A percentile compares a stretch with the other conserved stretches of the same genome.
Evolutionary conservation across 306 rosid genomes (phyloP).

Genomic region (Sindora glabra): DNA sequence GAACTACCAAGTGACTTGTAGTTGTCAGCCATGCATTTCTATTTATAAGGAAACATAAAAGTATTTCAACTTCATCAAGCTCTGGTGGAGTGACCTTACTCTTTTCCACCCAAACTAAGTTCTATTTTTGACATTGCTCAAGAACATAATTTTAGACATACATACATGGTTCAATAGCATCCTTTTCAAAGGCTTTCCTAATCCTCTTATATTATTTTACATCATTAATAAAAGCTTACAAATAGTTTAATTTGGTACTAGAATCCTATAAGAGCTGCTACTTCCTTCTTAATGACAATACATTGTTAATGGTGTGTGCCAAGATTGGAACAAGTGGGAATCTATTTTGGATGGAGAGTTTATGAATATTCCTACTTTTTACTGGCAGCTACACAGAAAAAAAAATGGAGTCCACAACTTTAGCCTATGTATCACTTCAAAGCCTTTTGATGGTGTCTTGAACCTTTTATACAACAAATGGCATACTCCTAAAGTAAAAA

Average conservation of each 20-base stretch:
- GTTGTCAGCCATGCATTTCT: constrained; percentile 85
- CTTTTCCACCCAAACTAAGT: constrained; percentile 95
- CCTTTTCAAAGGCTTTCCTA: constrained; percentile 57
- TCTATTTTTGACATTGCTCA: constrained; percentile 84
- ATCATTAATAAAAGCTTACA: constrained; percentile 64
- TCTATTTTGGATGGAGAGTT: constrained; percentile 68
- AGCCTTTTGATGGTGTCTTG: constrained; percentile 83
- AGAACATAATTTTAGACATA: constrained; percentile 47
- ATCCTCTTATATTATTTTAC: constrained; percentile 68
- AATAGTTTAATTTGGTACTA: constrained; percentile 64
- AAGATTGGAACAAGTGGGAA: constrained; percentile 79
- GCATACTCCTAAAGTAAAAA: constrained; percentile 91
- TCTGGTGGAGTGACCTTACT: constrained; percentile 92
- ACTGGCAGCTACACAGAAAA: constrained; percentile 89
- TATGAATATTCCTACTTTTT: constrained; percentile 87
- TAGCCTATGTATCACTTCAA: constrained; percentile 68
- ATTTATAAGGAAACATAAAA: constrained; percentile 84
- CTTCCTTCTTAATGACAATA: constrained; percentile 65
- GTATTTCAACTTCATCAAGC: constrained; percentile 81
- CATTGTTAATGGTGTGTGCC: constrained; percentile 61
- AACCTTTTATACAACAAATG: constrained; percentile 84
- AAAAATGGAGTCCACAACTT: constrained; percentile 80
- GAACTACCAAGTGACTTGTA: constrained; percentile 94
- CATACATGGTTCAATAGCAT: constrained; percentile 48
- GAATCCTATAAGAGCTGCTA: constrained; percentile 98